Evolutionary conservation across 768 basidiomycete species (phyloP).

Genomic region (Punctularia strigosozonata): DNA sequence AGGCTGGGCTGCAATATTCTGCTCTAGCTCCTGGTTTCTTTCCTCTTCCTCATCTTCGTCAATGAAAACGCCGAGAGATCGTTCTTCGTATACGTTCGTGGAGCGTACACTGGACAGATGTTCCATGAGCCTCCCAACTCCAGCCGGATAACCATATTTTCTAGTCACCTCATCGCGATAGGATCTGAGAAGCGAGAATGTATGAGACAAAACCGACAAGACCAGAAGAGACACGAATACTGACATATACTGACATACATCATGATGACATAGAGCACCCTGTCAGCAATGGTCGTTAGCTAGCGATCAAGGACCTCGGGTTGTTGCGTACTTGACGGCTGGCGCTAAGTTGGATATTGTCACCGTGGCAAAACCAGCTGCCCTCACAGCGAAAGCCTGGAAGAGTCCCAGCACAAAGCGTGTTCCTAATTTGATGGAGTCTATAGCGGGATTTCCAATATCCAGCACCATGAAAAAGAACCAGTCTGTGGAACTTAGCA

Average conservation of each 20-base stretch:
- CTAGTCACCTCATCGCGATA: conserved; percentile 64
- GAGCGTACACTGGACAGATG: conserved; percentile 60
- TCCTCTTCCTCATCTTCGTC: conserved; percentile 35
- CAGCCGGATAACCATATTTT: no score
- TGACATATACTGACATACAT: conserved; percentile 84
- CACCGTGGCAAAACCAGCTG: conserved; percentile 81
- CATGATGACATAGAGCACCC: conserved; percentile 84
- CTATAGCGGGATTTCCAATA: conserved; percentile 63
- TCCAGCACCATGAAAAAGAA: conserved; percentile 83
- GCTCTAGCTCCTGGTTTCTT: conserved; percentile 25
- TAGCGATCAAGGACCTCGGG: background rate
- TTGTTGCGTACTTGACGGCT: conserved; percentile 60
- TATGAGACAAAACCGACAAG: conserved; percentile 5
- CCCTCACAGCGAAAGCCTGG: conserved; percentile 73
- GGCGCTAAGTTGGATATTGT: conserved; percentile 66
- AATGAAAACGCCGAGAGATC: conserved; percentile 71
- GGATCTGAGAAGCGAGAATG: conserved; percentile 36
- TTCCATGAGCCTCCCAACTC: no score
- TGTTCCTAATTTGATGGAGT: conserved; percentile 54
- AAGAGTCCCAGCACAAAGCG: conserved; percentile 66
- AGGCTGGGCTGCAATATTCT: conserved; percentile 29
- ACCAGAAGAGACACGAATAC: conserved; percentile 17
- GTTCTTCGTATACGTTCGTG: conserved; percentile 92
- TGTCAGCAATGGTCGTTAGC: conserved; percentile 16
- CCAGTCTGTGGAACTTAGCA: conserved; percentile 67